Evolutionary conservation across 129 eudicot species (phyloP).

Genomic region (Escallonia herrerae): DNA sequence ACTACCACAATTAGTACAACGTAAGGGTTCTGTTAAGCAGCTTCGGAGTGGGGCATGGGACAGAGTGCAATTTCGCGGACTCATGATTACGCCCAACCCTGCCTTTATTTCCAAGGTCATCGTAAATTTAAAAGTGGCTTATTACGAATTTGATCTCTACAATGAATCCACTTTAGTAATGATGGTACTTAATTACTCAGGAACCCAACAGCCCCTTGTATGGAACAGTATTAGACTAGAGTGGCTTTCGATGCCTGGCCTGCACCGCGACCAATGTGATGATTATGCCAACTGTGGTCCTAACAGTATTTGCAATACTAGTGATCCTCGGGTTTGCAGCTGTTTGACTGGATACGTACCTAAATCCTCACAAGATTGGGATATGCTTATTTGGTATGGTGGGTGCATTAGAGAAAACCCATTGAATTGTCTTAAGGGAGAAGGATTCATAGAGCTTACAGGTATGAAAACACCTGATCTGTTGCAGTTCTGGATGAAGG

Average conservation of each 20-base stretch:
- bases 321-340: neutral
- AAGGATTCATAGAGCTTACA: constrained; percentile 25
- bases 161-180: constrained; percentile 1
- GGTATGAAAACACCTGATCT: constrained; percentile 36
- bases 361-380: constrained; percentile 4
- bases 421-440: constrained; percentile 17
- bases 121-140: neutral
- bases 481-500: constrained; percentile 9
- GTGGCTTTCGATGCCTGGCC: neutral
- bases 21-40: neutral
- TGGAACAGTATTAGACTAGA: neutral
- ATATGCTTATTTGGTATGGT: neutral
- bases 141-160: neutral
- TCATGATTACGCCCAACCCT: neutral
- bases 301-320: neutral
- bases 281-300: neutral
- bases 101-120: neutral
- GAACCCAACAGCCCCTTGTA: neutral
- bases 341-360: constrained; percentile 5
- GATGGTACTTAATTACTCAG: neutral
- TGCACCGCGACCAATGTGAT: neutral
- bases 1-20: constrained; percentile 17
- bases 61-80: constrained; percentile 27
- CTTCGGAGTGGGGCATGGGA: constrained; percentile 37
- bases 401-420: constrained; percentile 4